Percentiles rank a stretch among this genome's conserved stretches.
Evolutionary conservation across 1,139 yeast genomes (phyloP).

Genomic region (Pichia sp.): DNA sequence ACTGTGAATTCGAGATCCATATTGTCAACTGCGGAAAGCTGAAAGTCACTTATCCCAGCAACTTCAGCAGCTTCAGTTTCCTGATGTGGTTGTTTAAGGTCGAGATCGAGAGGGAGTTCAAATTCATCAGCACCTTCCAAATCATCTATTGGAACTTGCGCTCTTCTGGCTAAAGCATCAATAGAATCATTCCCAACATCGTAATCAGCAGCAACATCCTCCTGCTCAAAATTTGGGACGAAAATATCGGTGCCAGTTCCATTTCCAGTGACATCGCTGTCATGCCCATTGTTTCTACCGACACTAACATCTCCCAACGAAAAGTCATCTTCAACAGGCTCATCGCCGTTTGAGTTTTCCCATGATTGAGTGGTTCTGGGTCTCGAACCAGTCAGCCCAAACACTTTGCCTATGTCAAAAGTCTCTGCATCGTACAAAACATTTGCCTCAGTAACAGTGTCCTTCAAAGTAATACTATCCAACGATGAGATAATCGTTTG

Average conservation of each 20-base stretch:
- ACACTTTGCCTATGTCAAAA: slow-evolving; percentile 49
- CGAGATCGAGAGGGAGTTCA: slow-evolving; percentile 51
- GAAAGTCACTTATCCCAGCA: slow-evolving; percentile 12
- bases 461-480: slow-evolving; percentile 58
- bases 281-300: slow-evolving; percentile 18
- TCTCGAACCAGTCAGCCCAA: slow-evolving; percentile 12
- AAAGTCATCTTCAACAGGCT: slow-evolving; percentile 4
- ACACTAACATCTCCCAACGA: slow-evolving; percentile 17
- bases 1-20: slow-evolving; percentile 40
- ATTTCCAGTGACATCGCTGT: slow-evolving; percentile 11
- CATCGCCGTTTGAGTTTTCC: slow-evolving; percentile 1
- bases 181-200: slow-evolving; percentile 37
- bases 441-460: slow-evolving; percentile 76
- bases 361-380: slow-evolving; percentile 6
- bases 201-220: neutral
- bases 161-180: slow-evolving; percentile 51
- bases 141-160: slow-evolving; percentile 26
- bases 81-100: slow-evolving; percentile 26
- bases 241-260: neutral
- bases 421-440: slow-evolving; percentile 58
- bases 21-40: slow-evolving; percentile 30
- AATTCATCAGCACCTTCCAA: slow-evolving; percentile 44
- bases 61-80: neutral
- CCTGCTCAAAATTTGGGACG: slow-evolving; percentile 14
- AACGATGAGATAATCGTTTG: slow-evolving; percentile 39